Conservation (phyloP, 495 filamentous ascomycete genomes). For the Pyrenula aspistea region DNA sequence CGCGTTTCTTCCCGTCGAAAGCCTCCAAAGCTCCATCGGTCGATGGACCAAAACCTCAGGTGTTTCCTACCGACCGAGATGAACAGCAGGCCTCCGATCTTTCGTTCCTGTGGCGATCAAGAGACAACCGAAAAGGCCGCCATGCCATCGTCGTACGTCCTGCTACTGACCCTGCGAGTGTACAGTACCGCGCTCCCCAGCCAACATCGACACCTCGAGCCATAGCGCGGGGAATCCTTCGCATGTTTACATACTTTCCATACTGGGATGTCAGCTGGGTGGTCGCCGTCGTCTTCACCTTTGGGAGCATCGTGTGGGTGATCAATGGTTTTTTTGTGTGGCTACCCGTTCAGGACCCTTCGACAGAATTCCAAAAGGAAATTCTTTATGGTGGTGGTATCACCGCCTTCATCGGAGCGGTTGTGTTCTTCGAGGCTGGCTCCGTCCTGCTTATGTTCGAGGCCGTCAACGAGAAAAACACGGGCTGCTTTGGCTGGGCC, state of each 20-base stretch:
- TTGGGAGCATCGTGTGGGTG: conserved; percentile 53
- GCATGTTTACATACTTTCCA: conserved; percentile 46
- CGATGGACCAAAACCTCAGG: too few relatives aligned
- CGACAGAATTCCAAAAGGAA: conserved; percentile 43
- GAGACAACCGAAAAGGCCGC: conserved; percentile 63
- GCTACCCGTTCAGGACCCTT: conserved; percentile 43
- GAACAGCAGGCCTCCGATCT: conserved; percentile 8
- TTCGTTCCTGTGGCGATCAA: conserved; percentile 43
- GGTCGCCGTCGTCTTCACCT: conserved; percentile 51
- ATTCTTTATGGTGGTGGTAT: conserved; percentile 40
- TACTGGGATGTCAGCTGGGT: conserved; percentile 61
- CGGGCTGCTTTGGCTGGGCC: conserved; percentile 64
- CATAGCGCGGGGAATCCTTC: conserved; percentile 30
- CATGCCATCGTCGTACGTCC: conserved; percentile 42
- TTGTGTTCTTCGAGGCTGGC: conserved; percentile 50
- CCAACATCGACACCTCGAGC: conserved; percentile 28
- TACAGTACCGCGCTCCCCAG: conserved; percentile 21
- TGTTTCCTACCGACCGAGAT: not conserved
- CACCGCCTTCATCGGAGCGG: conserved; percentile 57
- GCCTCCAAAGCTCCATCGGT: not conserved
- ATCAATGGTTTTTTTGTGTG: conserved; percentile 60
- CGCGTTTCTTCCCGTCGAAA: conserved; percentile 13
- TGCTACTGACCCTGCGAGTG: conserved; percentile 9
- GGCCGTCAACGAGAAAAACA: conserved; percentile 53
- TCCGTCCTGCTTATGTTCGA: conserved; percentile 54